A percentile compares a stretch with the other conserved stretches of the same genome.
Conservation (phyloP, 2,329 filamentous ascomycete species). For the Diaporthe nobilis region DNA sequence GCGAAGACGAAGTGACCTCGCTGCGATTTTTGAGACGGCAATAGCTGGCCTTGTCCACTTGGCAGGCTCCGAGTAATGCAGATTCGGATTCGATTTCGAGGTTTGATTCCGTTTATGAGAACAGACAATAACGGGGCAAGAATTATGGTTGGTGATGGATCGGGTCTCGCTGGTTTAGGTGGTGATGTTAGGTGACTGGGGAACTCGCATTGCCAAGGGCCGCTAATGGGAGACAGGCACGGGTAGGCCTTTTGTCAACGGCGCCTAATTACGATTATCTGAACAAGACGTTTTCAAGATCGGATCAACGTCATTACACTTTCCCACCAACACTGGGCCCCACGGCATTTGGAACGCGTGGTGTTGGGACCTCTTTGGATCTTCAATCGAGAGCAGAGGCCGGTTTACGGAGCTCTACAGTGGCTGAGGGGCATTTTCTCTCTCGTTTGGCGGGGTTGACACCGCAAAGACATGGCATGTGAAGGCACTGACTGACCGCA, state of each 20-base stretch:
- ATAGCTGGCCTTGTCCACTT: background rate
- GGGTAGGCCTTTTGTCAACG: background rate
- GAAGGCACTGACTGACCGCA: background rate
- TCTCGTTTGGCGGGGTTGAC: conserved; percentile 2
- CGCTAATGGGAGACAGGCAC: background rate
- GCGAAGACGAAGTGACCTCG: background rate
- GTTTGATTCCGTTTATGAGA: no score
- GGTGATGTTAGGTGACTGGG: conserved; percentile 6
- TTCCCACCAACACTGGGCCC: background rate
- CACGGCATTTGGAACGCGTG: background rate
- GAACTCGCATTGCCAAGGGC: conserved; percentile 19
- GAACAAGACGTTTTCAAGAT: background rate
- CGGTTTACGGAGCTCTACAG: conserved; percentile 16
- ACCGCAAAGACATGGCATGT: background rate
- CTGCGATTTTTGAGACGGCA: background rate
- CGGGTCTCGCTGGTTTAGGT: background rate
- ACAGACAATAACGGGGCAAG: background rate
- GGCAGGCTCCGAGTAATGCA: background rate
- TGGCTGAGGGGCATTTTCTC: conserved; percentile 3
- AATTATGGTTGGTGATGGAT: background rate
- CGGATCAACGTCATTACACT: background rate
- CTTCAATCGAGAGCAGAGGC: background rate
- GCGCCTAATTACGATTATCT: background rate
- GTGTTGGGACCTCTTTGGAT: background rate
- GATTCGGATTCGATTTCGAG: background rate